Evolutionary conservation across 805 yeast genomes (phyloP), one percentile per base, ranked within the genome.

Genomic region (Brettanomyces nanus): DNA sequence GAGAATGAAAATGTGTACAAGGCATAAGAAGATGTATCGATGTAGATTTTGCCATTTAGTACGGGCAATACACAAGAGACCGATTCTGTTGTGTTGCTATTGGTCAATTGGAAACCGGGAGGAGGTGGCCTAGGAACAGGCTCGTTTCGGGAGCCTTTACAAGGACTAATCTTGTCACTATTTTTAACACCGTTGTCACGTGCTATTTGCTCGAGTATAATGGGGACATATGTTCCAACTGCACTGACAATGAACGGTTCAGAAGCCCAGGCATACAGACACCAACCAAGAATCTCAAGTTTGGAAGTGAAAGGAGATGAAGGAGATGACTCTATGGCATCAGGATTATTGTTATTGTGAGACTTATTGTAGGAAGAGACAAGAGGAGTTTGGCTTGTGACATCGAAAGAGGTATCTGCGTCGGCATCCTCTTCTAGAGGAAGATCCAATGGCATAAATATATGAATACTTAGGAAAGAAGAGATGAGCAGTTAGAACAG

Each of bases 221-320:
- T 58, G 0, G 92, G 92, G 5, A 83, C 80, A 53, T 80, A 84
- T 0, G 90, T 81, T 0, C 89, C 80, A 5, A 84, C 80, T 2
- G 82, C 87, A 28, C 85, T 76, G 6, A 83, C 92, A 4, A 81
- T 70, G 51, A 82, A 84, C 0, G 92, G 92, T 54, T 83, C 94
- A 17, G 84, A 75, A 1, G 89, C 87, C 71, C 83, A 78, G 2
- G 80, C 65, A 45, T 76, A 79, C 5, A 78, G 61, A 51, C 77
- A 76, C 89, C 89, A 75, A 4, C 89, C 90, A 26, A 65, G 46
- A 2, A 79, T 64, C 45, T 73, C 77, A 2, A 26, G 58, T 49
- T 21, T 55, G 7, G 42, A 35, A 19, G 44, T 43, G n/a, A n/a
- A 10, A 14, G 14, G 6, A 34, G 31, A 11, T 22, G 28, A 4